Conservation (phyloP, 2,329 filamentous ascomycete genomes). For the Clonostachys rhizophaga region DNA sequence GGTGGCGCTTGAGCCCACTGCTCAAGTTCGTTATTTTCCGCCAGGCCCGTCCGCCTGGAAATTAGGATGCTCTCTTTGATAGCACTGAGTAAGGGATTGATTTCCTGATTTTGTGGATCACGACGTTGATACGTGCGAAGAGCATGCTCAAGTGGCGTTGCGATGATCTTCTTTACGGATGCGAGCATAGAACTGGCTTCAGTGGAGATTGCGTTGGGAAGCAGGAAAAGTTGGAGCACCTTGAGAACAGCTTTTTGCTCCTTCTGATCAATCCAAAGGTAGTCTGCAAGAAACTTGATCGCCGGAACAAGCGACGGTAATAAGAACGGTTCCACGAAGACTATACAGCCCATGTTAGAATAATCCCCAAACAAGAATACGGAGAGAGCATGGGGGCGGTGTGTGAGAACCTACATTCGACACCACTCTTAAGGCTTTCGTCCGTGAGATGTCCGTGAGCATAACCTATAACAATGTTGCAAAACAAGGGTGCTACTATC, state of each 20-base stretch:
- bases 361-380: background rate
- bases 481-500: slow-evolving; percentile 71
- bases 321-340: slow-evolving; percentile 74
- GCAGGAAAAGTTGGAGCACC: slow-evolving; percentile 68
- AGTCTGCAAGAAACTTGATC: slow-evolving; percentile 65
- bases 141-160: slow-evolving; percentile 62
- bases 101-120: slow-evolving; percentile 62
- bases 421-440: slow-evolving; percentile 66
- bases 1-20: slow-evolving; percentile 44
- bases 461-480: slow-evolving; percentile 68
- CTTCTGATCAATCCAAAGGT: slow-evolving; percentile 62
- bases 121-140: slow-evolving; percentile 63
- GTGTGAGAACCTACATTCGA: slow-evolving; percentile 59
- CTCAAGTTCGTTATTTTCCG: slow-evolving; percentile 64
- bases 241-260: slow-evolving; percentile 67
- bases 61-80: slow-evolving; percentile 56
- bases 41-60: slow-evolving; percentile 56
- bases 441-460: slow-evolving; percentile 61
- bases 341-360: slow-evolving; percentile 25
- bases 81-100: slow-evolving; percentile 63
- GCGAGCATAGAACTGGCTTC: slow-evolving; percentile 69
- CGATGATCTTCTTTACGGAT: slow-evolving; percentile 67
- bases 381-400: too few relatives aligned
- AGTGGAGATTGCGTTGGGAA: slow-evolving; percentile 63
- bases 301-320: slow-evolving; percentile 74